These are phyloP conservation scores for Anthracocystis panici-leucophaei DNA, from an alignment of 1,284 basidiomycete genomes.

Conservation along the genomic window DNA sequence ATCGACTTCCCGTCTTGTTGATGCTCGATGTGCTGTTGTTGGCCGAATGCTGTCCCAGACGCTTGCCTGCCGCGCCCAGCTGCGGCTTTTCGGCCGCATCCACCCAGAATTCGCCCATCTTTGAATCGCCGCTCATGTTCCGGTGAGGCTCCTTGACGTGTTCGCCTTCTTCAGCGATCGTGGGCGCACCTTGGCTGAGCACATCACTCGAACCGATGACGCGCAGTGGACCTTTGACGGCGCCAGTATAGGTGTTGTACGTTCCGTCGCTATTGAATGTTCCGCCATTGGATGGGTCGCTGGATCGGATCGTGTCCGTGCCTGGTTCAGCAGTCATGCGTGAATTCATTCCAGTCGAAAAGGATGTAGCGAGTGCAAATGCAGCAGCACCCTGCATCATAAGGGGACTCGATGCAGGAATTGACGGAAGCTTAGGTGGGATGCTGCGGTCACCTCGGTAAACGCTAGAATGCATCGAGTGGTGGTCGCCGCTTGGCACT, in stretches of 20 bases:
- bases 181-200: slow-evolving; percentile 1
- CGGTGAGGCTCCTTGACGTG: slow-evolving; percentile 4
- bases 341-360: not conserved
- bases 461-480: slow-evolving; percentile 23
- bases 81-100: slow-evolving; percentile 11
- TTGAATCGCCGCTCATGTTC: slow-evolving; percentile 27
- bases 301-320: slow-evolving; percentile 19
- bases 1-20: slow-evolving; percentile 32
- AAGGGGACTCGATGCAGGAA: slow-evolving; percentile 31
- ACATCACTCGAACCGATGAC: slow-evolving; percentile 23
- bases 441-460: slow-evolving; percentile 11
- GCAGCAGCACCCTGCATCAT: slow-evolving; percentile 22
- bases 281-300: slow-evolving; percentile 16
- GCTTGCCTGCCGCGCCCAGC: slow-evolving; percentile 17
- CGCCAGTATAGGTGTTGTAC: slow-evolving; percentile 42
- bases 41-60: slow-evolving; percentile 28
- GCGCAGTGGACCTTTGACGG: slow-evolving; percentile 24
- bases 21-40: slow-evolving; percentile 34
- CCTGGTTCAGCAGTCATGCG: slow-evolving; percentile 18
- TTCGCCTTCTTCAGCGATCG: slow-evolving; percentile 17
- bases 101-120: slow-evolving; percentile 22
- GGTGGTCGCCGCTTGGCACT: slow-evolving; percentile 22
- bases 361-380: slow-evolving; percentile 6
- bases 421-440: slow-evolving; percentile 31
- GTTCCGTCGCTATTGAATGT: slow-evolving; percentile 31